A percentile compares a stretch with the other conserved stretches of the same genome.
Conservation (phyloP, 257 asterid genomes). For the Linaria vulgaris region DNA sequence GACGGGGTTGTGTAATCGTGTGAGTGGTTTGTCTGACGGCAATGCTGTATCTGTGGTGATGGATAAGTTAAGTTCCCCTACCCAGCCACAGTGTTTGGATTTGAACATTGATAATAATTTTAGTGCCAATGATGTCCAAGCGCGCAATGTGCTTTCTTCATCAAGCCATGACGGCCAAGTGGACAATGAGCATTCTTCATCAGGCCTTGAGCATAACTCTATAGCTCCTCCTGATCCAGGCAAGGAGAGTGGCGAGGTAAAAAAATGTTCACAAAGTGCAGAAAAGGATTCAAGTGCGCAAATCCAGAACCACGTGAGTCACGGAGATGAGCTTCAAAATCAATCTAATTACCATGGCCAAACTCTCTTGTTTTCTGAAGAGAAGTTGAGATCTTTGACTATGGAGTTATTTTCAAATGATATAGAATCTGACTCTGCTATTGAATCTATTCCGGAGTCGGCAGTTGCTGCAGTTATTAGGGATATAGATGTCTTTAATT, state of each 20-base stretch:
- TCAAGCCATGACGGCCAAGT: no score
- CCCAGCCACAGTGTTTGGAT: no score
- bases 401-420: conserved; percentile 31
- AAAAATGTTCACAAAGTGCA: conserved; percentile 33
- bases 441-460: conserved; percentile 27
- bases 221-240: conserved; percentile 22
- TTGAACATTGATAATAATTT: no score
- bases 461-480: conserved; percentile 23
- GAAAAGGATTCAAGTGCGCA: conserved; percentile 28
- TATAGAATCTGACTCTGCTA: conserved; percentile 32
- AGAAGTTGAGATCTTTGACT: conserved; percentile 33
- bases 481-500: conserved; percentile 23
- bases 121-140: conserved; percentile 26
- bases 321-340: conserved; percentile 29
- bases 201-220: conserved; percentile 27
- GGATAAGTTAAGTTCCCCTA: no score
- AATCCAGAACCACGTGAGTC: conserved; percentile 31
- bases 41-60: no score
- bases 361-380: conserved; percentile 42
- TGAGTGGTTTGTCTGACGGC: no score
- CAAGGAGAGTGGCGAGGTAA: conserved; percentile 30
- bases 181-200: no score
- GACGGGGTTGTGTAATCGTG: no score
- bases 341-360: conserved; percentile 28
- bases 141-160: conserved; percentile 20